phyloP scores from a whole-genome alignment of 768 basidiomycete genomes.

The Agaricus blazei region DNA sequence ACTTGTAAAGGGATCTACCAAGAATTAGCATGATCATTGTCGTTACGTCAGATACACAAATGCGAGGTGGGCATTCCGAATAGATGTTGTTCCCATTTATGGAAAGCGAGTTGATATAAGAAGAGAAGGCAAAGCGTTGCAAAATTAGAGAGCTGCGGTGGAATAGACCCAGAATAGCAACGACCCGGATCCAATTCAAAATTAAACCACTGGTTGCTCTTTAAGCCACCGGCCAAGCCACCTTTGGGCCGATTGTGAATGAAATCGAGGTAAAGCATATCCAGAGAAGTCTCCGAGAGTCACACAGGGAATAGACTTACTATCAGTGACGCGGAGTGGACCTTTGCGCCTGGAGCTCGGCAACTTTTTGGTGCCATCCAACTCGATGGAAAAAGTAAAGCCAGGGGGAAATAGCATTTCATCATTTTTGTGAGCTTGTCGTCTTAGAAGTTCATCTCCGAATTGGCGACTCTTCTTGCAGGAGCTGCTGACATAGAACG shows the following conservation, averaged over 20 bases:
- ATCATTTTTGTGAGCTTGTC: background rate
- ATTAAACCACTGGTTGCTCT: no score
- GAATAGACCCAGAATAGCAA: no score
- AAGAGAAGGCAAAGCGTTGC: no score
- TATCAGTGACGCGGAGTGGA: conserved; percentile 55
- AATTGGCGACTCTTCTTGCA: background rate
- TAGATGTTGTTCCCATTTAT: background rate
- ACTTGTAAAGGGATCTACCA: conserved; percentile 42
- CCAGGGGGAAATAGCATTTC: conserved; percentile 38
- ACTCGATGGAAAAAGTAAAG: conserved; percentile 45
- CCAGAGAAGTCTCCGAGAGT: background rate
- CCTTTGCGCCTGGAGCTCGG: conserved; percentile 48
- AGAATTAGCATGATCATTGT: background rate
- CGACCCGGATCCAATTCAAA: no score
- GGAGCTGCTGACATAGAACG: background rate
- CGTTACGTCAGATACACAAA: background rate
- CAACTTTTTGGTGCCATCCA: conserved; percentile 51
- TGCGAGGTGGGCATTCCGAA: background rate
- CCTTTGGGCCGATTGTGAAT: background rate
- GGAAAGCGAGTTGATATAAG: background rate
- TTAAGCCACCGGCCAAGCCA: no score
- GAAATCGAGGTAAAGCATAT: background rate
- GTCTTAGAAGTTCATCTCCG: background rate
- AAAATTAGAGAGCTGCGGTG: no score
- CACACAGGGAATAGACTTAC: conserved; percentile 25